A percentile compares a stretch with the other conserved stretches of the same genome.
phyloP scores from a whole-genome alignment of 495 filamentous ascomycete genomes.

The Penicillium pancosmium region DNA sequence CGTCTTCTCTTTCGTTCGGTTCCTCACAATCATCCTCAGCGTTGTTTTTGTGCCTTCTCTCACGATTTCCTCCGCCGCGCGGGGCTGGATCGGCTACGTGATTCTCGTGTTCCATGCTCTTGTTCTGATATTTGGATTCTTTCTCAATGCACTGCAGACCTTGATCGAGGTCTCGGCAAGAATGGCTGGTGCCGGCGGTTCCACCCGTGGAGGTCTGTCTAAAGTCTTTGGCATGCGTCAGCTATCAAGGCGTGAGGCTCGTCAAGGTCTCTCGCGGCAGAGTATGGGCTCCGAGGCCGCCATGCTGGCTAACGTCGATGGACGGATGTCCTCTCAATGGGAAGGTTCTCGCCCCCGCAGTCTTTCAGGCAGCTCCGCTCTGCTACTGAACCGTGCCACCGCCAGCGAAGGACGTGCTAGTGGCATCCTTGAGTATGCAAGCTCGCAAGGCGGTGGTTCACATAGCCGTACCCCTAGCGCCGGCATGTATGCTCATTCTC shows the following conservation, averaged over 20 bases:
- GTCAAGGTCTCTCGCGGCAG: constrained; percentile 63
- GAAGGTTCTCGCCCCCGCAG: constrained; percentile 72
- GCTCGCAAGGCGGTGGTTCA: constrained; percentile 38
- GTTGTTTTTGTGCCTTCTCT: constrained; percentile 85
- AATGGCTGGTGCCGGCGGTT: constrained; percentile 76
- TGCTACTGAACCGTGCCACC: constrained; percentile 63
- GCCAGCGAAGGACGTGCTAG: constrained; percentile 52
- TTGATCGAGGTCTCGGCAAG: constrained; percentile 84
- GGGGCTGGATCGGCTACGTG: constrained; percentile 93
- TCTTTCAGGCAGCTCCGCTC: constrained; percentile 79
- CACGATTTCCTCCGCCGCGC: constrained; percentile 71
- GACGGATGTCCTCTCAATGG: constrained; percentile 67
- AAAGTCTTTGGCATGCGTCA: constrained; percentile 95
- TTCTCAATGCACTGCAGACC: constrained; percentile 88
- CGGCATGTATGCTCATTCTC: constrained; percentile 66
- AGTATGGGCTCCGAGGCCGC: constrained; percentile 80
- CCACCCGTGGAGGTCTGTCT: constrained; percentile 81
- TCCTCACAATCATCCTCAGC: constrained; percentile 79
- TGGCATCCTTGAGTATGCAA: constrained; percentile 47
- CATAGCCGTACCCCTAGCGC: constrained; percentile 53
- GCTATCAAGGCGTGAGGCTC: constrained; percentile 72
- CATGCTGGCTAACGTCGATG: constrained; percentile 69
- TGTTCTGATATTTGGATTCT: constrained; percentile 90
- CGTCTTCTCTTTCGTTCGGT: constrained; percentile 76
- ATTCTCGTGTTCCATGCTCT: constrained; percentile 85